Percentiles rank a stretch among this genome's conserved stretches.
phyloP scores from a whole-genome alignment of 345 rosid species.

The Eucalyptus sp. region DNA sequence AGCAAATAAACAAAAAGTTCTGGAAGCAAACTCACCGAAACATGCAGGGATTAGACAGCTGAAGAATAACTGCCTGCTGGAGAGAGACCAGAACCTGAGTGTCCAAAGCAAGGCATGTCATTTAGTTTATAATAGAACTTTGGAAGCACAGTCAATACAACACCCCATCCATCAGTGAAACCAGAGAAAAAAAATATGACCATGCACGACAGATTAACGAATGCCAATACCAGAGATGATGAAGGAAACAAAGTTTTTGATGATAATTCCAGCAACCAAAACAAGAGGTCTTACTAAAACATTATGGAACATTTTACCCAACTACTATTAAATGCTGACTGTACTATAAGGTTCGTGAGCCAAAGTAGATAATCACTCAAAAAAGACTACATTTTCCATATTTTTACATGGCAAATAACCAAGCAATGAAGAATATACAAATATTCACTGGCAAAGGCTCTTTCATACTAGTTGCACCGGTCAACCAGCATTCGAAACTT shows the following conservation, averaged over 20 bases:
- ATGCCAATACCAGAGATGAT: too few relatives aligned
- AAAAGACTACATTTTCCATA: too few relatives aligned
- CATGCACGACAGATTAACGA: fast-evolving
- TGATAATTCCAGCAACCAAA: not conserved
- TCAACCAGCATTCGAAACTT: not conserved
- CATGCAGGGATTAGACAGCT: constrained; percentile 59
- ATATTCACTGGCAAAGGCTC: not conserved
- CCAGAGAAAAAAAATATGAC: not conserved
- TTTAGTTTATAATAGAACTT: not conserved
- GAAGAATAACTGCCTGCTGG: constrained; percentile 62
- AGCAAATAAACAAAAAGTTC: not conserved
- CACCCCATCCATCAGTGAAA: not conserved
- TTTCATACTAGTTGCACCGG: not conserved
- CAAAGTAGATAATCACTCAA: too few relatives aligned
- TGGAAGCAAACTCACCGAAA: constrained; percentile 29
- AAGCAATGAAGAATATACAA: not conserved
- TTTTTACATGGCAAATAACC: too few relatives aligned
- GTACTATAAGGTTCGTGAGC: not conserved
- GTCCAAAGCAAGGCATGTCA: not conserved
- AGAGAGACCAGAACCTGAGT: constrained; percentile 65
- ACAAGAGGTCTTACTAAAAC: not conserved
- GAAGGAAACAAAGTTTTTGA: too few relatives aligned
- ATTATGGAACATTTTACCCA: not conserved
- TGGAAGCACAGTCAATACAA: not conserved
- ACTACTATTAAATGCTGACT: not conserved